Conservation (phyloP, 2,329 filamentous ascomycete genomes). For the Immersiporthe knoxdaviesiana region DNA sequence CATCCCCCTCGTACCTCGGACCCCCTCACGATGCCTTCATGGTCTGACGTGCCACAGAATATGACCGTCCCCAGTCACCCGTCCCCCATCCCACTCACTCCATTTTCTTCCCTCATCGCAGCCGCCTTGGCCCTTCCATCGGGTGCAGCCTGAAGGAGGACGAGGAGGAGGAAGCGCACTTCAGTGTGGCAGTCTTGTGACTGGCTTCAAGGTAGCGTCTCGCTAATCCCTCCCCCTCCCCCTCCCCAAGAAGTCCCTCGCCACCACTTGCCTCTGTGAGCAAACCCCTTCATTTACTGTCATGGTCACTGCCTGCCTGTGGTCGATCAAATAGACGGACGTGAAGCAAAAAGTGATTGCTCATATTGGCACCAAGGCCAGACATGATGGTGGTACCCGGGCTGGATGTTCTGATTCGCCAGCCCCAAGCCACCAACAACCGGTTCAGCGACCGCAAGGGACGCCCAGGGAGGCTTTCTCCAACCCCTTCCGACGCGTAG, state of each 20-base stretch:
- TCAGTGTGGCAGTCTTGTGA: neutral
- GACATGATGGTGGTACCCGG: neutral
- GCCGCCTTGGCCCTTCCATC: neutral
- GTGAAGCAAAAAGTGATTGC: neutral
- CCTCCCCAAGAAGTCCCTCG: neutral
- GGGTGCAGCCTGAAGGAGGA: neutral
- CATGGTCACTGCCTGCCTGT: neutral
- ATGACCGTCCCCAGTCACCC: neutral
- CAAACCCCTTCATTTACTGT: neutral
- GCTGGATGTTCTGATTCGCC: neutral
- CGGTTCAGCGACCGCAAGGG: neutral
- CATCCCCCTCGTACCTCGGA: neutral
- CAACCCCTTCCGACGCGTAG: neutral
- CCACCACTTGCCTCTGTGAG: neutral
- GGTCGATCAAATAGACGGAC: neutral
- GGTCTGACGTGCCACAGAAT: neutral
- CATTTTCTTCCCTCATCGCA: neutral
- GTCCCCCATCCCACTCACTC: neutral
- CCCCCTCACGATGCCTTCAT: constrained; percentile 18
- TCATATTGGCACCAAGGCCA: neutral
- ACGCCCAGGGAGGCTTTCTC: neutral
- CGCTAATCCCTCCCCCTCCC: neutral
- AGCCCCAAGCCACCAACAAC: neutral
- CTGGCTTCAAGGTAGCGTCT: neutral
- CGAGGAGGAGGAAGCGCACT: neutral